Percentiles rank a stretch among this genome's conserved stretches.
These are phyloP conservation scores for Termitomyces sp. DNA, from an alignment of 1,284 basidiomycete genomes.

Conservation along the genomic window DNA sequence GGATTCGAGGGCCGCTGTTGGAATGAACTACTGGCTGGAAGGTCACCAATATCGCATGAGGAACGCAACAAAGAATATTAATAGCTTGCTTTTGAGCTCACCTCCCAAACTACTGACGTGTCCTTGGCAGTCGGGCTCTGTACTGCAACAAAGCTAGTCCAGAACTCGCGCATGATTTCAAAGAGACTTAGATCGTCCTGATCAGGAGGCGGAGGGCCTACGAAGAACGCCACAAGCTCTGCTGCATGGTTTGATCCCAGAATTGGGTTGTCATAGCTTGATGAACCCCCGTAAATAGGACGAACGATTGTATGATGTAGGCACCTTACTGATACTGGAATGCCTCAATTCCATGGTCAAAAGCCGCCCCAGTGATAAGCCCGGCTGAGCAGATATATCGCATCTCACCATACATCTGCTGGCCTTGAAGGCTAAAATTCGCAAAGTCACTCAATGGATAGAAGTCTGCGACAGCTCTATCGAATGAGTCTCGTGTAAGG, in stretches of 20 bases:
- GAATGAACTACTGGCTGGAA: neutral
- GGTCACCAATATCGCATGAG: neutral
- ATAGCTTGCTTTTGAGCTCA: conserved; percentile 13
- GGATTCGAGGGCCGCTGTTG: conserved; percentile 15
- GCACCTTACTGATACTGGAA: conserved; percentile 30
- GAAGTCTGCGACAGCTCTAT: conserved; percentile 21
- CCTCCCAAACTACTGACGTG: conserved; percentile 21
- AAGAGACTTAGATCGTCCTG: conserved; percentile 25
- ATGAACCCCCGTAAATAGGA: conserved; percentile 2
- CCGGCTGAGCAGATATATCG: conserved; percentile 34
- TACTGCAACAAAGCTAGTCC: conserved; percentile 31
- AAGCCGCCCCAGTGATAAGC: conserved; percentile 25
- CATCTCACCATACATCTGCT: conserved; percentile 37
- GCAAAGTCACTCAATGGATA: conserved; percentile 28
- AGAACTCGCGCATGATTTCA: conserved; percentile 30
- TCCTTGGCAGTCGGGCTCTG: conserved; percentile 23
- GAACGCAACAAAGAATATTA: neutral
- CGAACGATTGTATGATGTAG: neutral
- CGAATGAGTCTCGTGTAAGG: conserved; percentile 23
- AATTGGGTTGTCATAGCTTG: conserved; percentile 32
- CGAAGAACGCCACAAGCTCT: conserved; percentile 33
- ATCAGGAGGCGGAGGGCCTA: conserved; percentile 21
- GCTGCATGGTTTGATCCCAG: conserved; percentile 30
- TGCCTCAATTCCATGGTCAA: conserved; percentile 14
- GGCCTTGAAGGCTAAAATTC: conserved; percentile 31